Conservation (phyloP, 768 basidiomycete genomes). For the Lactarius indigo region DNA sequence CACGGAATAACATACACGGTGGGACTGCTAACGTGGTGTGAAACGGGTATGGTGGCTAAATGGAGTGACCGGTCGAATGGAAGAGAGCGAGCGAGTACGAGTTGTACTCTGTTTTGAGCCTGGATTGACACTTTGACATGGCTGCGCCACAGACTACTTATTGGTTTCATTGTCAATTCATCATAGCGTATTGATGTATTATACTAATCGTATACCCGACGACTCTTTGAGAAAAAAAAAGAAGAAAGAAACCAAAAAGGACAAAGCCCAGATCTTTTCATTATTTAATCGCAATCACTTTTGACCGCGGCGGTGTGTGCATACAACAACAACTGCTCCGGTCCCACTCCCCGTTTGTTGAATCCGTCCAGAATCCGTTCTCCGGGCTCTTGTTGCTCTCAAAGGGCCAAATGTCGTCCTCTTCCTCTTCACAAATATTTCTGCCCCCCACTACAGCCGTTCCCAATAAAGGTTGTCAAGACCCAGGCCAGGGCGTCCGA, state of each 20-base stretch:
- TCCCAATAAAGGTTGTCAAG: constrained; percentile 78
- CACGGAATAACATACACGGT: constrained; percentile 1
- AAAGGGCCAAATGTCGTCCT: constrained; percentile 15
- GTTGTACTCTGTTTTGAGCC: constrained; percentile 10
- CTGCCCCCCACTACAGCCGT: constrained; percentile 79
- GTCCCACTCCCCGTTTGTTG: constrained; percentile 1
- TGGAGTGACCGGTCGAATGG: constrained; percentile 3
- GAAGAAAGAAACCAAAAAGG: not conserved
- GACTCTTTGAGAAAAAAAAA: not conserved
- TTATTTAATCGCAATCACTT: not conserved
- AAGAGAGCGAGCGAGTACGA: constrained; percentile 1
- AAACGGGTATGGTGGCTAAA: constrained; percentile 13
- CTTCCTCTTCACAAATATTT: constrained; percentile 52
- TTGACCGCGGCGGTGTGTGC: constrained; percentile 13
- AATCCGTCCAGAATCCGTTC: constrained; percentile 5
- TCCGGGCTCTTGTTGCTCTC: not conserved
- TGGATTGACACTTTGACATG: not conserved
- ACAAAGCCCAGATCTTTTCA: not conserved
- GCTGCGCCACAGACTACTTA: constrained; percentile 11
- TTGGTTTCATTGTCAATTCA: not conserved
- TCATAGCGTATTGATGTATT: not conserved
- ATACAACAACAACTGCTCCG: constrained; percentile 6
- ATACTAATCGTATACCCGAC: not conserved
- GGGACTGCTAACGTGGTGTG: constrained; percentile 1
- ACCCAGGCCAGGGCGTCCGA: constrained; percentile 49